A percentile compares a stretch with the other conserved stretches of the same genome.
These are phyloP conservation scores for Carex myosuroides DNA, from an alignment of 176 grass and related monocot species.

Conservation along the genomic window DNA sequence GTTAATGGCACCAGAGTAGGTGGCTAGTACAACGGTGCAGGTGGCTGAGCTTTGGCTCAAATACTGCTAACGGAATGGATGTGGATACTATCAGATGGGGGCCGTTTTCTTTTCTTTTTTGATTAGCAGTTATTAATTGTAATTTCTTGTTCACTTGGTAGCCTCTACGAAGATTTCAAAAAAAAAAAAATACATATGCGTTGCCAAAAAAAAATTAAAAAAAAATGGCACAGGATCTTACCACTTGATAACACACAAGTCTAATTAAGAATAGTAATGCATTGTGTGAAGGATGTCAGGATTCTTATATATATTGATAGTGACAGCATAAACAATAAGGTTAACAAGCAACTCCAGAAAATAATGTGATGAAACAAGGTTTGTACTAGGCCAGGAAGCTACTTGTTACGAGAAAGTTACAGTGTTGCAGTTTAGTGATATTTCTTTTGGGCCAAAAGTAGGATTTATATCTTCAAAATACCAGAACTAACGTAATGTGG, in stretches of 20 bases:
- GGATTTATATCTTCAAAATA: neutral
- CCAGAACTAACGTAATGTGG: neutral
- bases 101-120: too few relatives aligned
- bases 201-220: neutral
- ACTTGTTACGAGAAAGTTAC: neutral
- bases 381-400: neutral
- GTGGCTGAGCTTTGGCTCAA: too few relatives aligned
- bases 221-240: neutral
- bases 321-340: neutral
- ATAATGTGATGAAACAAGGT: neutral
- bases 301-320: neutral
- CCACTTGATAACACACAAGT: neutral
- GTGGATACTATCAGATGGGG: too few relatives aligned
- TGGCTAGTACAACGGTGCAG: too few relatives aligned
- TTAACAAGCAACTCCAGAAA: neutral
- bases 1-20: too few relatives aligned
- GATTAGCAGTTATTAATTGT: too few relatives aligned
- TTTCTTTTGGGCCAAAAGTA: neutral
- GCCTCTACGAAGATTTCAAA: too few relatives aligned
- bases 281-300: neutral
- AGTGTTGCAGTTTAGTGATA: neutral
- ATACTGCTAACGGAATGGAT: too few relatives aligned
- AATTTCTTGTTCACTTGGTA: too few relatives aligned
- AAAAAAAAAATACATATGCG: too few relatives aligned
- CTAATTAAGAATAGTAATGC: neutral